phyloP scores from a whole-genome alignment of 2,329 filamentous ascomycete species.

The Pseudonectria buxi region DNA sequence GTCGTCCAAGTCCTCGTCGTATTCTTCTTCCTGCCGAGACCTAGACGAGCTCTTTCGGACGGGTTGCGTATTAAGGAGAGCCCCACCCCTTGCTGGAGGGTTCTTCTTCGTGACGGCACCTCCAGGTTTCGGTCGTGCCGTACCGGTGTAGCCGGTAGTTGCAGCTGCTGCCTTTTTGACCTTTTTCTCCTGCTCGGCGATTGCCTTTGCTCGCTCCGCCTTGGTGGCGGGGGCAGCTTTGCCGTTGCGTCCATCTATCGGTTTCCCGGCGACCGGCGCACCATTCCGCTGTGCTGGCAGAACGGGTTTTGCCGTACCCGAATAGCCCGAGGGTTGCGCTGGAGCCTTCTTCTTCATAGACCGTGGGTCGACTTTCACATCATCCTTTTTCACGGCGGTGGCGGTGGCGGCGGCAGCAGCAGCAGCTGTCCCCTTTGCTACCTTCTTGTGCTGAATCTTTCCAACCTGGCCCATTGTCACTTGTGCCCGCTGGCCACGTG shows the following conservation, averaged over 20 bases:
- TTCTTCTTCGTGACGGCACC: conserved; percentile 26
- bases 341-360: conserved; percentile 16
- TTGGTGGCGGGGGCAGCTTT: conserved; percentile 12
- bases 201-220: conserved; percentile 14
- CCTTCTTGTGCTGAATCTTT: conserved; percentile 68
- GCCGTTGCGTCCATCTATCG: conserved; percentile 16
- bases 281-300: conserved; percentile 18
- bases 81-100: conserved; percentile 31
- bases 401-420: conserved; percentile 11
- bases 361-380: conserved; percentile 24
- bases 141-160: conserved; percentile 61
- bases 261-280: conserved; percentile 16
- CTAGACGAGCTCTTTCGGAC: conserved; percentile 24
- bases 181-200: conserved; percentile 43
- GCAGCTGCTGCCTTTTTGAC: conserved; percentile 54
- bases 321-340: conserved; percentile 20
- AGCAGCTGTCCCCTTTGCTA: conserved; percentile 50
- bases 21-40: conserved; percentile 48
- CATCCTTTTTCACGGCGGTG: conserved; percentile 41
- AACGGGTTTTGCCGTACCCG: conserved; percentile 28
- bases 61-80: conserved; percentile 31
- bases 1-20: conserved; percentile 56
- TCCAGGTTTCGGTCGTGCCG: conserved; percentile 50
- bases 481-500: conserved; percentile 62
- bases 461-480: conserved; percentile 55